Conservation (phyloP, 2,329 filamentous ascomycete species). For the Microcyclosporella mali region DNA sequence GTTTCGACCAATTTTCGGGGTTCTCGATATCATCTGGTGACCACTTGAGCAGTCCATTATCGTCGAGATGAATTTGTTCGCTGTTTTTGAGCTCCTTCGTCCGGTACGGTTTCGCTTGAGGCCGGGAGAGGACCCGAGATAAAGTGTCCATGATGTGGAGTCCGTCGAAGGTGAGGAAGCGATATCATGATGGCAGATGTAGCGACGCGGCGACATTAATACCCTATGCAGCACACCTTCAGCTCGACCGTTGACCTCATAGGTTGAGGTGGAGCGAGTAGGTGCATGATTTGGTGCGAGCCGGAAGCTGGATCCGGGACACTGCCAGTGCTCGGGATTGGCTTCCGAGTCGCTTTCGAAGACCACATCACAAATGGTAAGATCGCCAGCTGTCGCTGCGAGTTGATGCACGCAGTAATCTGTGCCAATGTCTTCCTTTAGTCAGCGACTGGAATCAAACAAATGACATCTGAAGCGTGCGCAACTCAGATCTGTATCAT, state of each 20-base stretch:
- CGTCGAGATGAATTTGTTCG: slow-evolving; percentile 40
- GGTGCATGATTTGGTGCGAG: too few species aligned
- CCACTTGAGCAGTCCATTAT: slow-evolving; percentile 27
- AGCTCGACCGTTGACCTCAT: not conserved
- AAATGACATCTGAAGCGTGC: too few species aligned
- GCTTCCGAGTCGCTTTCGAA: too few species aligned
- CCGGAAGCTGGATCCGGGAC: too few species aligned
- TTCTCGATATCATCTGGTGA: slow-evolving; percentile 44
- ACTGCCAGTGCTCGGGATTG: too few species aligned
- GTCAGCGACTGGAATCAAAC: too few species aligned
- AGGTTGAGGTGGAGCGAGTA: not conserved
- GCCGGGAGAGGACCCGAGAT: slow-evolving; percentile 3
- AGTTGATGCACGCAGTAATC: too few species aligned
- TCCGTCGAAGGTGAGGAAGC: not conserved
- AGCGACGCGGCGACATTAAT: not conserved
- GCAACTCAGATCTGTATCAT: too few species aligned
- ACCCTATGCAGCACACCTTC: too few species aligned
- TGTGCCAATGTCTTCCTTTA: too few species aligned
- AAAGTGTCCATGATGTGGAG: slow-evolving; percentile 2
- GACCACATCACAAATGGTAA: too few species aligned
- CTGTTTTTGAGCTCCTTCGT: not conserved
- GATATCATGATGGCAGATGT: not conserved
- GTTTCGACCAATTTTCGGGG: slow-evolving; percentile 41
- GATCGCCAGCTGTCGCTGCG: too few species aligned
- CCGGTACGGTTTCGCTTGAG: slow-evolving; percentile 6